Evolutionary conservation across 805 yeast species (phyloP), one percentile per base, ranked within the genome.

Genomic region (Wickerhamomyces canadensis): DNA sequence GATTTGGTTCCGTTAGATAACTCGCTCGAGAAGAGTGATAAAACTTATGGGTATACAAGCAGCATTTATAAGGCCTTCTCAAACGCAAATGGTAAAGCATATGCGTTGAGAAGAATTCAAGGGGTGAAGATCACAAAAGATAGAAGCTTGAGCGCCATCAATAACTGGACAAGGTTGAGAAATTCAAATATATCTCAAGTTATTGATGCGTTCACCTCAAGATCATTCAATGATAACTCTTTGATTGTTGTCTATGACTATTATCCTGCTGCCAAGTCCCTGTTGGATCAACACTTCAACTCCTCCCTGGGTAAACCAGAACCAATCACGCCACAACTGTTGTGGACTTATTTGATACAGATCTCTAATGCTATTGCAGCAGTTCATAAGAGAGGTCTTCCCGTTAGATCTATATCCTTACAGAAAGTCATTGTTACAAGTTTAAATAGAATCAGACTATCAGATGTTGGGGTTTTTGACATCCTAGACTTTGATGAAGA

Each of bases 301-400:
- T 62, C 72, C 31, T 65, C 51, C 38, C 31, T 44, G 19, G 58
- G 60, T 27, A 63, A 60, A 40, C 65, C 70, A 5, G 74, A 68
- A 43, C 68, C 47, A 27, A 65, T 84, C 3, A 77, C 81, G 0
- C 88, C 81, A 53, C 74, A 76, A 8, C 54, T 75, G 10, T 59
- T 91, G 32, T 87, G 97, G 96, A 62, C 65, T 24, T 85, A 87
- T 49, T 58, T 84, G 36, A 70, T 80, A 14, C 98, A 93, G 62
- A 60, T 93, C 23, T 67, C 81, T 3, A 72, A 74, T 48, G 96
- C 89, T 0, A 53, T 86, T 18, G 60, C 68, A n/a, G 68, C 74
- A 5, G 70, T 82, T 12, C 97, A 91, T 63, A 64, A 67, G 3
- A 64, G 67, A n/a, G 76, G 75, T 0, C 62, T 91, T 35, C 71